phyloP scores from a whole-genome alignment of 2,329 filamentous ascomycete species.

The Nannizziopsis barbatae region DNA sequence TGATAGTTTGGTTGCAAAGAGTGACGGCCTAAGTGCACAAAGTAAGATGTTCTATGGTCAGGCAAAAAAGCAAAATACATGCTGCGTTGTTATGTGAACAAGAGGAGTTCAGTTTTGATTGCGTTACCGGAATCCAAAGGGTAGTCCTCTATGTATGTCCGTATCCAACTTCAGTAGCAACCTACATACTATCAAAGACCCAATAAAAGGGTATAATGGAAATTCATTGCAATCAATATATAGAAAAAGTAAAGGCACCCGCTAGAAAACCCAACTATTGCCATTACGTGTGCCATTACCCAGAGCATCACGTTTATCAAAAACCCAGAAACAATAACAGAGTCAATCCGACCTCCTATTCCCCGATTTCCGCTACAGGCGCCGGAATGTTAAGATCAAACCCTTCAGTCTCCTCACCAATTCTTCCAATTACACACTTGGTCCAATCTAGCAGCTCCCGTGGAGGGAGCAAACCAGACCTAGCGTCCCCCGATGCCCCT shows the following conservation, averaged over 20 bases:
- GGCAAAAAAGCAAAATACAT: conserved; percentile 53
- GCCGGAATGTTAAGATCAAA: conserved; percentile 41
- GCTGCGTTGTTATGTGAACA: conserved; percentile 45
- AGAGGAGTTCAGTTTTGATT: not conserved
- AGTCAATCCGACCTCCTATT: not conserved
- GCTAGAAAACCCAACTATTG: no score
- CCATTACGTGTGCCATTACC: no score
- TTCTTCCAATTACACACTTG: conserved; percentile 34
- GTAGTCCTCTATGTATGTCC: not conserved
- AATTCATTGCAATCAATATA: no score
- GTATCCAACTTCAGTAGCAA: not conserved
- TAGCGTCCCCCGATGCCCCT: conserved; percentile 16
- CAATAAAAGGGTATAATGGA: no score
- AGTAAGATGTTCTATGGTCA: conserved; percentile 95
- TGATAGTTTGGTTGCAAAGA: conserved; percentile 86
- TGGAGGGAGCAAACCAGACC: conserved; percentile 22
- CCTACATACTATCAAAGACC: no score
- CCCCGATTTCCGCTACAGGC: conserved; percentile 12
- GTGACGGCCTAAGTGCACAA: conserved; percentile 75
- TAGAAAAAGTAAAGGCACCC: no score
- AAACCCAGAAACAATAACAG: not conserved
- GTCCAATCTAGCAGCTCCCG: conserved; percentile 33
- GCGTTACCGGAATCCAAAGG: not conserved
- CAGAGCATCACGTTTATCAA: no score
- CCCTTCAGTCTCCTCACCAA: conserved; percentile 32